Conservation (phyloP, 140 eudicot species). For the Anethum foeniculum region DNA sequence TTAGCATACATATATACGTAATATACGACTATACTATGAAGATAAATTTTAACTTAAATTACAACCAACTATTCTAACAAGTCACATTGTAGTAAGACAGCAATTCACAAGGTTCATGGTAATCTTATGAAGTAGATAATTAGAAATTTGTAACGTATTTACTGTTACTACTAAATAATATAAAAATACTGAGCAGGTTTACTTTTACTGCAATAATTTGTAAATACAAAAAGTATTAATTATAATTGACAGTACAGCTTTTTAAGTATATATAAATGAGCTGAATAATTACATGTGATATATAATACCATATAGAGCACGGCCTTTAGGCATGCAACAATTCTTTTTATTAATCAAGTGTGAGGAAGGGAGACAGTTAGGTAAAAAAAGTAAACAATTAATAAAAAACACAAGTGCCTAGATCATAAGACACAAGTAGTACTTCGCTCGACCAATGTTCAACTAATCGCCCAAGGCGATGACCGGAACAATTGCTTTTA, state of each 20-base stretch:
- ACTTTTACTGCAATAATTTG: background rate
- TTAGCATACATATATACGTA: background rate
- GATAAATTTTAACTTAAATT: background rate
- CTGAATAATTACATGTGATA: background rate
- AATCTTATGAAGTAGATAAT: background rate
- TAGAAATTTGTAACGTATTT: background rate
- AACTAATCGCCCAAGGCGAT: background rate
- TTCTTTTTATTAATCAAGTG: background rate
- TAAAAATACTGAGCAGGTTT: background rate
- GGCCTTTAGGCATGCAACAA: background rate
- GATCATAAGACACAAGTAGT: background rate
- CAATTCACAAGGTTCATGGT: background rate
- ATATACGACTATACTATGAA: background rate
- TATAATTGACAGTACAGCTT: too few species aligned
- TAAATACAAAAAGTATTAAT: background rate
- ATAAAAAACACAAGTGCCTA: background rate
- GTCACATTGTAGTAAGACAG: background rate
- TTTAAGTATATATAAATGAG: background rate
- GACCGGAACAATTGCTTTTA: background rate
- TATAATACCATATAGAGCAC: background rate
- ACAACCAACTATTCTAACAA: background rate
- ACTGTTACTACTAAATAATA: background rate
- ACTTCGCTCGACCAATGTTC: background rate
- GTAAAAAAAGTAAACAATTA: background rate
- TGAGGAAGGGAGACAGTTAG: background rate